Evolutionary conservation across 2,329 filamentous ascomycete genomes (phyloP), one percentile per base, ranked within the genome.

Genomic region (Emmonsia crescens): DNA sequence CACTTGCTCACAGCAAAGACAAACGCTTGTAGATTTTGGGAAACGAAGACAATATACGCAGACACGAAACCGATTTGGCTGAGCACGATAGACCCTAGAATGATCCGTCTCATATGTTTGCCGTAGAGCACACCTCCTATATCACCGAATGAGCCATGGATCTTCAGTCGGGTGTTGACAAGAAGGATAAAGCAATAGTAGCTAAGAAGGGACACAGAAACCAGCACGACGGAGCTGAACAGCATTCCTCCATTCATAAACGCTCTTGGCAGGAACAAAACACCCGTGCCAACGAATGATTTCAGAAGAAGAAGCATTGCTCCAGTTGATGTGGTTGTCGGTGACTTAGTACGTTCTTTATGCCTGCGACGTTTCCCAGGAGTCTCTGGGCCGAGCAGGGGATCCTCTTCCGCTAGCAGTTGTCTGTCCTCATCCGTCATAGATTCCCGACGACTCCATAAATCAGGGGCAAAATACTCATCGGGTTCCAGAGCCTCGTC

Each of bases 131-230:
- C 86, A 57, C 90, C 91, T 60, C 95, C 94, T 77, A 99, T 96
- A 71, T 97, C 94, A 74, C 94, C 94, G 76, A 97, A 99, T 0
- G 94, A 97, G n/a, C 89, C 91, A 57, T 92, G 88, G 33, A 97
- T 84, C 71, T 85, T 88, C 57, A 96, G 79, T 40, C 94, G 88
- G 1, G 91, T 94, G 63, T 87, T 87, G 65, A 96, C 91, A 38
- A 99, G 83, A 16, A 99, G 82, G 49, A 99, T 91, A 76, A 99
- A 99, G 78, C 92, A 96, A 79, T 96, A 96, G 77, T 96, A 99
- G 73, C 92, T 96, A 63, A 99, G 80, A 1, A 83, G 79, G 6
- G 94, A 92, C 19, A 99, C 90, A 46, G 82, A 83, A 27, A 99
- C 79, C n/a, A 99, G 83, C 19, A 99, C 89, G 59, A 95, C 66